A percentile compares a stretch with the other conserved stretches of the same genome.
These are phyloP conservation scores for Candida hungchunana DNA, from an alignment of 805 yeast genomes.

Conservation along the genomic window DNA sequence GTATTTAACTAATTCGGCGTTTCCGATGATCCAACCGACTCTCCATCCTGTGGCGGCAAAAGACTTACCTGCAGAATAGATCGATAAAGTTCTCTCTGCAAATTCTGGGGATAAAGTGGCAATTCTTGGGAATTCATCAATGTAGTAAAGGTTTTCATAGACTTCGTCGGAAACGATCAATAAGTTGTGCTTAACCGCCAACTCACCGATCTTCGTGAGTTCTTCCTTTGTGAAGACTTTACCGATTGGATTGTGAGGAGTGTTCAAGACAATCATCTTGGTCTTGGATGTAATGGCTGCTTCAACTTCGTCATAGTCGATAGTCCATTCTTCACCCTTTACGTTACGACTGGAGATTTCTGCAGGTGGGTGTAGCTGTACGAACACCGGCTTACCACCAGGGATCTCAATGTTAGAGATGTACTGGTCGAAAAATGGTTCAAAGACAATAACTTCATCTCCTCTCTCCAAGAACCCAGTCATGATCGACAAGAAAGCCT, in stretches of 20 bases:
- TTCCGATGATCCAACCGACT: conserved; percentile 93
- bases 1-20: conserved; percentile 73
- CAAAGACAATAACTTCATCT: conserved; percentile 94
- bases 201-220: conserved; percentile 65
- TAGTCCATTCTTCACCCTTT: conserved; percentile 80
- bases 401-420: conserved; percentile 90
- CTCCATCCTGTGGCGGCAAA: conserved; percentile 99
- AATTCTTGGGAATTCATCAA: conserved; percentile 67
- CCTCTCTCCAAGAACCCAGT: conserved; percentile 82
- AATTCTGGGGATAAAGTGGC: conserved; percentile 81
- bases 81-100: conserved; percentile 74
- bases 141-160: conserved; percentile 83
- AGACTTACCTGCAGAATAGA: conserved; percentile 96
- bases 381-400: conserved; percentile 89
- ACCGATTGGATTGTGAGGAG: conserved; percentile 97
- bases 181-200: conserved; percentile 83
- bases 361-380: conserved; percentile 78
- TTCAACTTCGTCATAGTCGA: conserved; percentile 76
- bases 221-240: conserved; percentile 80
- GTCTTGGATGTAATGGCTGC: conserved; percentile 70
- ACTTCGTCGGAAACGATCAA: conserved; percentile 90
- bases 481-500: conserved; percentile 82
- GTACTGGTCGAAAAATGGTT: conserved; percentile 96
- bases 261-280: conserved; percentile 80
- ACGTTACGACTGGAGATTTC: conserved; percentile 61